Conservation (phyloP, 2,329 filamentous ascomycete genomes). For the Microthyrium microscopicum region DNA sequence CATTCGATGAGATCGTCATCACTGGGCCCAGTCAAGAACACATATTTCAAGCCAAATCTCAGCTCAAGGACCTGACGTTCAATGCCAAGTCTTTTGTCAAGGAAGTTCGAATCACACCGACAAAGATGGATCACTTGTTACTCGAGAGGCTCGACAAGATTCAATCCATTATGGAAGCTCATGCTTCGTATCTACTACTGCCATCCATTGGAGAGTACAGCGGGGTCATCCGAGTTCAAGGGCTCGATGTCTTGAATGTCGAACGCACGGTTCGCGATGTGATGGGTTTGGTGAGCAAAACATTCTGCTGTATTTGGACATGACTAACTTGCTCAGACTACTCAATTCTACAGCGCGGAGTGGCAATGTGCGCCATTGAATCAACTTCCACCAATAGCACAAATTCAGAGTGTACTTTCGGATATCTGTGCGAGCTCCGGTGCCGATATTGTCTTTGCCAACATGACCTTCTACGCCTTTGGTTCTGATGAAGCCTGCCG, state of each 20-base stretch:
- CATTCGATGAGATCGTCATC: slow-evolving; percentile 84
- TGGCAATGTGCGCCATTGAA: no score
- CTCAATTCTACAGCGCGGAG: slow-evolving; percentile 92
- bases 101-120: slow-evolving; percentile 73
- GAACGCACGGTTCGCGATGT: slow-evolving; percentile 91
- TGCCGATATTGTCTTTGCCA: slow-evolving; percentile 87
- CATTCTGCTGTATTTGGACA: slow-evolving; percentile 9
- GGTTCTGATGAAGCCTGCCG: slow-evolving; percentile 95
- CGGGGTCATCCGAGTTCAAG: slow-evolving; percentile 76
- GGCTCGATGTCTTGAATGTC: slow-evolving; percentile 80
- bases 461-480: slow-evolving; percentile 82
- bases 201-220: slow-evolving; percentile 75
- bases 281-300: slow-evolving; percentile 66
- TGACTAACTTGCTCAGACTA: slow-evolving; percentile 41
- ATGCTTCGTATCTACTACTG: slow-evolving; percentile 88
- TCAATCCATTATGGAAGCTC: slow-evolving; percentile 91
- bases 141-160: slow-evolving; percentile 88
- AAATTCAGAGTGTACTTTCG: no score
- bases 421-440: slow-evolving; percentile 95
- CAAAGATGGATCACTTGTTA: slow-evolving; percentile 89
- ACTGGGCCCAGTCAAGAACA: slow-evolving; percentile 75
- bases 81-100: slow-evolving; percentile 67
- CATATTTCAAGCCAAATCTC: slow-evolving; percentile 78
- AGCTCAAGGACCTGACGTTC: slow-evolving; percentile 70
- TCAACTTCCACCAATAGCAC: no score